These are phyloP conservation scores for Gigaspora rosea DNA, from an alignment of 192 early-diverging fungal species.

Conservation along the genomic window DNA sequence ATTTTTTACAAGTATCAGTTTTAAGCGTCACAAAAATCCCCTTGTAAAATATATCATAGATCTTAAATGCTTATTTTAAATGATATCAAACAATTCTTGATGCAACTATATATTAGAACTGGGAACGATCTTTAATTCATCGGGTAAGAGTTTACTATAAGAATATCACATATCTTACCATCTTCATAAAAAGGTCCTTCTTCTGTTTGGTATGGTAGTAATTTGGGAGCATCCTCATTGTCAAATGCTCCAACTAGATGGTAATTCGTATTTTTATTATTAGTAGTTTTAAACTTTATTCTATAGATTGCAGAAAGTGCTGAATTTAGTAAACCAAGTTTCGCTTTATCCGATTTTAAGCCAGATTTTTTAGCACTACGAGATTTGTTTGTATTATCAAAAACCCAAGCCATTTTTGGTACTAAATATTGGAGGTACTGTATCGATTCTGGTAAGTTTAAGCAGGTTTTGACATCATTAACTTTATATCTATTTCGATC, in stretches of 20 bases:
- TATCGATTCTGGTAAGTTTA: background rate
- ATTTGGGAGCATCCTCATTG: background rate
- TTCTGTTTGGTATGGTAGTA: background rate
- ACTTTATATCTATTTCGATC: conserved; percentile 23
- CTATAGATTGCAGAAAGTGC: background rate
- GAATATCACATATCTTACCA: background rate
- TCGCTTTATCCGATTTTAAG: background rate
- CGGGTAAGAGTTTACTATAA: conserved; percentile 21
- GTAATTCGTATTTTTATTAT: conserved; percentile 13
- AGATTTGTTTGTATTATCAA: conserved; percentile 9
- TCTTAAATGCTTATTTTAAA: no score
- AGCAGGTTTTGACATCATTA: background rate
- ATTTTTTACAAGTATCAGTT: no score
- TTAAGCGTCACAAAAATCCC: no score
- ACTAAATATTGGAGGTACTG: no score
- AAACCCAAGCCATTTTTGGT: no score
- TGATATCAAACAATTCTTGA: no score
- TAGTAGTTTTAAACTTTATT: conserved; percentile 4
- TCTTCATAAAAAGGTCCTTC: background rate
- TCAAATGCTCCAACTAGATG: conserved; percentile 22
- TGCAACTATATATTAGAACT: no score
- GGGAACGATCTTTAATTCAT: no score
- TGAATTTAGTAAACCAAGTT: conserved; percentile 27
- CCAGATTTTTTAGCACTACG: conserved; percentile 19
- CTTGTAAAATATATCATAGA: no score